phyloP scores from a whole-genome alignment of 345 rosid genomes.

The Arabis hirsuta region DNA sequence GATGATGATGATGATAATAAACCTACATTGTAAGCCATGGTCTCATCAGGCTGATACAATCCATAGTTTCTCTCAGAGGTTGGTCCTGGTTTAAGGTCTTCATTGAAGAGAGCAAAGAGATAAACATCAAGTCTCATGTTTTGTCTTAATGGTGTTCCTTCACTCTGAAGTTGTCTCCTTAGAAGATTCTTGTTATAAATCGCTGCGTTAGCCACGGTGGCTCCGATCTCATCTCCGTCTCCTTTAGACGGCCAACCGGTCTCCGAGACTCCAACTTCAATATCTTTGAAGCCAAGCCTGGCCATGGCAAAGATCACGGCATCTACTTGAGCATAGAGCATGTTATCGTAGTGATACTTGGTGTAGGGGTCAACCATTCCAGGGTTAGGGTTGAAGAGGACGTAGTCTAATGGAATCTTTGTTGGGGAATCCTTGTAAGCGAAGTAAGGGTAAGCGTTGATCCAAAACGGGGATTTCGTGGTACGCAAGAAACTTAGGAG shows the following conservation, averaged over 20 bases:
- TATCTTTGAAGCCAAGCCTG: constrained; percentile 62
- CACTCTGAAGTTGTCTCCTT: constrained; percentile 64
- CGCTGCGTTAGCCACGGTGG: constrained; percentile 72
- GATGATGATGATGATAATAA: constrained; percentile 51
- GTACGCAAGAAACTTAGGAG: constrained; percentile 57
- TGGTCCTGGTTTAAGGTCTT: constrained; percentile 92
- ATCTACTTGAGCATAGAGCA: constrained; percentile 94
- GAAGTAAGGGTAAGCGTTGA: constrained; percentile 95
- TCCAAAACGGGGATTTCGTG: constrained; percentile 79
- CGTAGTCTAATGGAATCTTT: constrained; percentile 72
- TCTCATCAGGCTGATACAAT: constrained; percentile 80
- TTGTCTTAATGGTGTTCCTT: constrained; percentile 91
- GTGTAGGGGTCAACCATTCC: constrained; percentile 88
- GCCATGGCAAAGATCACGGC: constrained; percentile 77
- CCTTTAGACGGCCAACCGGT: constrained; percentile 99
- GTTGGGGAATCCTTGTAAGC: constrained; percentile 82
- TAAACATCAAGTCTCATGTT: constrained; percentile 68
- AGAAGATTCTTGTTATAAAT: constrained; percentile 68
- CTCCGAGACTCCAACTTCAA: constrained; percentile 84
- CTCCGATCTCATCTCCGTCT: constrained; percentile 72
- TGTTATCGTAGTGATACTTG: constrained; percentile 78
- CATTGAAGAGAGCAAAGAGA: constrained; percentile 89
- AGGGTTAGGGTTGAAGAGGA: constrained; percentile 76
- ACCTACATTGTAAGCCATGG: constrained; percentile 81
- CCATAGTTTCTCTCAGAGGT: constrained; percentile 94